Conservation (phyloP, 2,329 filamentous ascomycete species). For the Sclerotinia nivalis region DNA sequence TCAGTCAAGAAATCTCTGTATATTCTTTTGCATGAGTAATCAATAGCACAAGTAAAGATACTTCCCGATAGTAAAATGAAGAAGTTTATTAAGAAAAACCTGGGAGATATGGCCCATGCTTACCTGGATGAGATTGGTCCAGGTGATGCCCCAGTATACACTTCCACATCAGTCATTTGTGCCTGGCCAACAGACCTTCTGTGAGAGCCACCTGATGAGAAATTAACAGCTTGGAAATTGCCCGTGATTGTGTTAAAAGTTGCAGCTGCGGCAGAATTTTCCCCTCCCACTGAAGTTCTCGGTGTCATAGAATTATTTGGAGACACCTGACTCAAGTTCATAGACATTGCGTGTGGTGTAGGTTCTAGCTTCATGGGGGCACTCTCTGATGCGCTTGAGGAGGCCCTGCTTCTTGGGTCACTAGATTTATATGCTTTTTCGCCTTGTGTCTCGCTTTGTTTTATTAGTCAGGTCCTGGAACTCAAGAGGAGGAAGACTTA, state of each 20-base stretch:
- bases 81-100: neutral
- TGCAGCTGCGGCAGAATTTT: slow-evolving; percentile 32
- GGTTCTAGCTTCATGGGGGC: slow-evolving; percentile 21
- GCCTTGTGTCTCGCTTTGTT: slow-evolving; percentile 48
- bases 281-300: slow-evolving; percentile 32
- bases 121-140: slow-evolving; percentile 25
- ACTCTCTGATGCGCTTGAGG: slow-evolving; percentile 36
- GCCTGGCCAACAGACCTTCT: slow-evolving; percentile 33
- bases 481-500: slow-evolving; percentile 40
- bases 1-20: slow-evolving; percentile 16
- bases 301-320: slow-evolving; percentile 33
- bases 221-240: slow-evolving; percentile 34
- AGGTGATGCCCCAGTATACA: slow-evolving; percentile 33
- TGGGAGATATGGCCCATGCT: neutral
- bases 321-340: slow-evolving; percentile 27
- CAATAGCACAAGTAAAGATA: neutral
- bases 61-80: slow-evolving; percentile 9
- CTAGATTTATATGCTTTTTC: slow-evolving; percentile 43
- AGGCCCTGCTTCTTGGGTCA: slow-evolving; percentile 36
- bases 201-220: slow-evolving; percentile 27
- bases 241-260: slow-evolving; percentile 31
- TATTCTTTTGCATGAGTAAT: neutral
- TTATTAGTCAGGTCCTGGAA: slow-evolving; percentile 27
- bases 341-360: slow-evolving; percentile 6
- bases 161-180: slow-evolving; percentile 29